These are phyloP conservation scores for Heterobasidion irregulare DNA, from an alignment of 1,284 basidiomycete species.

Conservation along the genomic window DNA sequence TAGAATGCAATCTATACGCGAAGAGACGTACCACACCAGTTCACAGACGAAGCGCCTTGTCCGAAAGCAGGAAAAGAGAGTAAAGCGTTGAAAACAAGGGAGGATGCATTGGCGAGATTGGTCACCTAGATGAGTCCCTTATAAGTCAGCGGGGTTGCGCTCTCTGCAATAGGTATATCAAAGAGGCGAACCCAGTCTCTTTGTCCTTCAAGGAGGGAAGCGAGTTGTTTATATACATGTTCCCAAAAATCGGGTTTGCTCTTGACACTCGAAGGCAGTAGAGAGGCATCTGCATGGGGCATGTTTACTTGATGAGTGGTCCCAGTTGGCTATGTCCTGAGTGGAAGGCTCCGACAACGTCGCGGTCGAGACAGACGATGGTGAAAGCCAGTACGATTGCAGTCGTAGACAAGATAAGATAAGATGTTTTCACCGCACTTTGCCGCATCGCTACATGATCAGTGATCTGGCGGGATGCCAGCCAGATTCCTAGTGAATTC, in stretches of 20 bases:
- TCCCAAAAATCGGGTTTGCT: constrained; percentile 73
- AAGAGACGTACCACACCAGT: constrained; percentile 74
- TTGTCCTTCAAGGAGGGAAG: constrained; percentile 55
- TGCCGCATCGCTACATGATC: background rate
- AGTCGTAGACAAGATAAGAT: constrained; percentile 3
- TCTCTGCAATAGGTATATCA: background rate
- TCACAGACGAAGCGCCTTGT: constrained; percentile 54
- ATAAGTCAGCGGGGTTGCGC: background rate
- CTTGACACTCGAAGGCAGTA: constrained; percentile 58
- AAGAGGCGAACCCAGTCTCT: constrained; percentile 58
- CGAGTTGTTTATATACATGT: constrained; percentile 61
- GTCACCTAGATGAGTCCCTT: constrained; percentile 46
- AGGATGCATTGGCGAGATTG: constrained; percentile 79
- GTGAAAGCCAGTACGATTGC: background rate
- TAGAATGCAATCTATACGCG: background rate
- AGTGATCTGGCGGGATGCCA: background rate
- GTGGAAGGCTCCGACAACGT: too few relatives aligned
- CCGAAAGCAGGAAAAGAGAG: constrained; percentile 67
- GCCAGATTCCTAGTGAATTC: background rate
- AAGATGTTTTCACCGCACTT: background rate
- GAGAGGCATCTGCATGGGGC: constrained; percentile 80
- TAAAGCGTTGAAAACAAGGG: constrained; percentile 72
- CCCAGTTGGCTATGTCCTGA: too few relatives aligned
- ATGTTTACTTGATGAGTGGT: constrained; percentile 27
- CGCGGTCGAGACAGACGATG: too few relatives aligned